Base-by-base conservation (phyloP, 2,329 filamentous ascomycete species). In the Cladosporium sp. region DNA sequence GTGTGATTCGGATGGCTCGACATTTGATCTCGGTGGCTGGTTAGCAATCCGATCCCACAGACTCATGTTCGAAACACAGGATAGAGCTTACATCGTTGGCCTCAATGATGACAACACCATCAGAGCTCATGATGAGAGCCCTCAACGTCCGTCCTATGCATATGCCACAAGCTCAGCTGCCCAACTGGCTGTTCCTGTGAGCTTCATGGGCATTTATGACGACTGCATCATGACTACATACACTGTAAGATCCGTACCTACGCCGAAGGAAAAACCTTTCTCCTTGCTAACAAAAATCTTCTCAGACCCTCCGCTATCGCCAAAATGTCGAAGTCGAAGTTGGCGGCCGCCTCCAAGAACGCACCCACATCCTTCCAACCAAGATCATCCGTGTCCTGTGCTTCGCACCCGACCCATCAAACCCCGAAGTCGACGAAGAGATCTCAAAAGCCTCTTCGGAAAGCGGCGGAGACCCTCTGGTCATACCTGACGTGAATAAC, bases 151-250 rank as follows among this genome's bases (percentile, higher is more conserved):
- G 8, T 64, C 61, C 1, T 66, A 62, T 49, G 58, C 59, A 15
- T 60, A 63, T 25, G 59, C 69, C 3, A 74, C 73, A 1, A 72
- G 71, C 58, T 71, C 72, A 4, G 67, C 70, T 6, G 67, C 70
- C 1, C 72, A 72, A 59, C 66, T 77, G n/a, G 65, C 71, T 0
- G 72, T 75, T 0, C 77, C 77, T 0, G 73, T 78, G 24, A 77
- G 74, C 58, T 79, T 77, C 64, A 79, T 79, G 77, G 71, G 67
- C 0, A 54, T 79, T 8, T 78, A 71, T 51, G 76, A 78, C 50
- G 77, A 79, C 64, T 75, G 74, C 36, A 73, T 79, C 52, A 76
- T 79, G 73, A 71, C 70, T 24, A 78, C 76, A 3, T 78, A 73
- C 58, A 75, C 74, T 4, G 71, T 71, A 63, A 34, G 35, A 37